Conservation (phyloP, 75 land plant species). For the Selaginella tamariscina region DNA sequence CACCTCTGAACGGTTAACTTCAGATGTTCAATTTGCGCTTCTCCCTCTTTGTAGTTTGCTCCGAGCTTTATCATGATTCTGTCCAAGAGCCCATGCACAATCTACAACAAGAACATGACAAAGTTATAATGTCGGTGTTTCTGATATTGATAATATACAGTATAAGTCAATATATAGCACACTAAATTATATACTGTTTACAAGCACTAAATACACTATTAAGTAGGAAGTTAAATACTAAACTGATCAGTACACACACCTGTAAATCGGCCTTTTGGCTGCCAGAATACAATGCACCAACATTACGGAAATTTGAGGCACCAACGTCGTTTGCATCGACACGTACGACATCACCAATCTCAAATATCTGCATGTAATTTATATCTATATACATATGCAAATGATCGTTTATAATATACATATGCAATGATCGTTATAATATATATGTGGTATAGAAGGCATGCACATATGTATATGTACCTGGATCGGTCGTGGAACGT, state of each 20-base stretch:
- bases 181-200: too few species aligned
- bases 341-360: conserved; percentile 74
- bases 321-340: conserved; percentile 80
- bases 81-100: conserved; percentile 72
- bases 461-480: conserved; percentile 22
- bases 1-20: conserved; percentile 26
- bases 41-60: conserved; percentile 17
- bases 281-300: conserved; percentile 81
- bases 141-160: too few species aligned
- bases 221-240: too few species aligned
- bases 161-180: too few species aligned
- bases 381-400: neutral
- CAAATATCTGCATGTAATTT: conserved; percentile 65
- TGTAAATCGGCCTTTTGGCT: too few species aligned
- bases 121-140: too few species aligned
- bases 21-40: conserved; percentile 43
- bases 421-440: neutral
- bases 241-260: too few species aligned
- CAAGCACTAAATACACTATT: too few species aligned
- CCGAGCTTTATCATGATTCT: conserved; percentile 77
- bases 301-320: conserved; percentile 60
- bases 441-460: neutral
- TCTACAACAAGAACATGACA: too few species aligned
- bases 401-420: neutral
- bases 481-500: conserved; percentile 86